These are phyloP conservation scores for Lolium perenne DNA, from an alignment of 176 grass and related monocot genomes.

Conservation along the genomic window DNA sequence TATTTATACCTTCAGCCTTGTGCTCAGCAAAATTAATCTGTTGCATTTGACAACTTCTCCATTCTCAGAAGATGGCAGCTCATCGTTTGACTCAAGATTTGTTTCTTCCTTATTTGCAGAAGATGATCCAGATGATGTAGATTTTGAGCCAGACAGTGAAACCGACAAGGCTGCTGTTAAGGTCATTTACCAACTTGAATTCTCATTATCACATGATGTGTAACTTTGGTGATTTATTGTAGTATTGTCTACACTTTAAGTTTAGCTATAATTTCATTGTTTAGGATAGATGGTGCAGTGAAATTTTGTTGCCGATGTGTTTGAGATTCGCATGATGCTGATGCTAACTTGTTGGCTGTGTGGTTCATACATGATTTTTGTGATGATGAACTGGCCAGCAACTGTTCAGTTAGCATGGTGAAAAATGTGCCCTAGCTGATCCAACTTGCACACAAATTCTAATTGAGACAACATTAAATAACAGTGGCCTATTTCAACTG, in stretches of 20 bases:
- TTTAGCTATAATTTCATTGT: constrained; percentile 28
- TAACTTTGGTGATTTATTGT: constrained; percentile 30
- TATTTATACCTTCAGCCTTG: constrained; percentile 37
- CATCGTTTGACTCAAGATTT: constrained; percentile 25
- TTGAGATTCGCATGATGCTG: background rate
- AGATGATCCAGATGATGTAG: constrained; percentile 96
- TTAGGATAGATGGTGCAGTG: constrained; percentile 30
- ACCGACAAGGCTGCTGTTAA: constrained; percentile 75
- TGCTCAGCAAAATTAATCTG: constrained; percentile 9
- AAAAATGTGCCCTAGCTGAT: constrained; percentile 34
- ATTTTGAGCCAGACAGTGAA: constrained; percentile 98
- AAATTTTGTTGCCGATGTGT: constrained; percentile 11
- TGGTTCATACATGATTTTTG: background rate
- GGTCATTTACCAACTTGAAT: constrained; percentile 53
- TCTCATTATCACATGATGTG: background rate
- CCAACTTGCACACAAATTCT: background rate
- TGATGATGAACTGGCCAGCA: background rate
- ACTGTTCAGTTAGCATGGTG: constrained; percentile 21
- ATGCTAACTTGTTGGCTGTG: background rate
- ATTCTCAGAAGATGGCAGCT: constrained; percentile 18
- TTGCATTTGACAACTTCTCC: constrained; percentile 26
- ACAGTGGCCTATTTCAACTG: background rate
- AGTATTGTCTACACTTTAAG: constrained; percentile 38
- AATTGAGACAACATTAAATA: constrained; percentile 9
- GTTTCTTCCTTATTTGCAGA: constrained; percentile 62